phyloP scores from a whole-genome alignment of 1,284 basidiomycete genomes.

The Volvariella volvacea region DNA sequence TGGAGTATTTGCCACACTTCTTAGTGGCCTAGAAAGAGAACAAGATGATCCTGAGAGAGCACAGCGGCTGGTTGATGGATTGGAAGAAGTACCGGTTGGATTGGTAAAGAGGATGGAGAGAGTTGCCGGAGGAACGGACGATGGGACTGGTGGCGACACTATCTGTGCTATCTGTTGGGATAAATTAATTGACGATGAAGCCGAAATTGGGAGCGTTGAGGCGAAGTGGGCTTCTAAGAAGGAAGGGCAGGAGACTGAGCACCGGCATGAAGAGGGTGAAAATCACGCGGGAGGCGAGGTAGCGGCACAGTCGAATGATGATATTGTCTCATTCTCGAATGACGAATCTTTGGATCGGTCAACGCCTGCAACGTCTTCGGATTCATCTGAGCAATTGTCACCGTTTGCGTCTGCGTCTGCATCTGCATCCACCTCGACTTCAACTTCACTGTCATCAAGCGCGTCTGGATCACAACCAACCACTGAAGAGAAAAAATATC shows the following conservation, averaged over 20 bases:
- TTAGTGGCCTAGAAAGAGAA: conserved; percentile 26
- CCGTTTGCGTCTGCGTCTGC: background rate
- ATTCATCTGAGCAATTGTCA: too few species aligned
- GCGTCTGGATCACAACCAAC: conserved; percentile 5
- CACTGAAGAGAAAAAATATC: conserved; percentile 13
- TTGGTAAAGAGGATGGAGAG: conserved; percentile 61
- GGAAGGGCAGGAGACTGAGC: too few species aligned
- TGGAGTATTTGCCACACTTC: conserved; percentile 14
- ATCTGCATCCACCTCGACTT: background rate
- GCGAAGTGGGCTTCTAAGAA: conserved; percentile 7
- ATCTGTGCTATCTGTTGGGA: conserved; percentile 77
- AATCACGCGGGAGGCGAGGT: too few species aligned
- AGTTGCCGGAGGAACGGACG: conserved; percentile 39
- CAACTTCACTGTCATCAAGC: background rate
- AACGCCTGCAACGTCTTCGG: too few species aligned
- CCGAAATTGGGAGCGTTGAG: conserved; percentile 26
- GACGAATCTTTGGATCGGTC: too few species aligned
- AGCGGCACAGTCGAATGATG: too few species aligned
- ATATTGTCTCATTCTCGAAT: too few species aligned
- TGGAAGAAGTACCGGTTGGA: conserved; percentile 61
- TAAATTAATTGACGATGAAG: conserved; percentile 45
- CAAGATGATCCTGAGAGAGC: conserved; percentile 62
- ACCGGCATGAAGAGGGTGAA: too few species aligned
- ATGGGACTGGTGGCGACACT: conserved; percentile 26
- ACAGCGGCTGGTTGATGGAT: conserved; percentile 48